These are phyloP conservation scores for Ganoderma meredithae DNA, from an alignment of 1,284 basidiomycete genomes.

Conservation along the genomic window DNA sequence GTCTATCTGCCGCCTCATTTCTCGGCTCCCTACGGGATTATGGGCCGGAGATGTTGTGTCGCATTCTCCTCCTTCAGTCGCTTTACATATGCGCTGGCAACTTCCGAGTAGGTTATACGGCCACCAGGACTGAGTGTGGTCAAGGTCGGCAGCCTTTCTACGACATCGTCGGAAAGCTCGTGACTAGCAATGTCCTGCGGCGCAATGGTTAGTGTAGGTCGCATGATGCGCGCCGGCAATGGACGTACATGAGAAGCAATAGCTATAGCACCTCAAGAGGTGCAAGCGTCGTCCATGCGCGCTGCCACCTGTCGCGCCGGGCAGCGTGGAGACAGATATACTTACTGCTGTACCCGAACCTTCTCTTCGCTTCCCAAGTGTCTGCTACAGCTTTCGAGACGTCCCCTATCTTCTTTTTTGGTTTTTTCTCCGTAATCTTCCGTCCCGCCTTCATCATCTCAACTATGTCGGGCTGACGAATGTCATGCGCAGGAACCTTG, in stretches of 20 bases:
- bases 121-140: constrained; percentile 88
- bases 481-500: constrained; percentile 47
- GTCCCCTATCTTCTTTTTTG: background rate
- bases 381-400: too few relatives aligned
- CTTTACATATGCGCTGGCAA: too few relatives aligned
- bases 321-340: too few relatives aligned
- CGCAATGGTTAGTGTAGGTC: background rate
- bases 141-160: constrained; percentile 88
- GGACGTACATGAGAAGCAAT: constrained; percentile 45
- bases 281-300: too few relatives aligned
- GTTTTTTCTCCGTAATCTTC: background rate
- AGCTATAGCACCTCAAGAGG: too few relatives aligned
- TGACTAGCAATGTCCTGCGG: constrained; percentile 90
- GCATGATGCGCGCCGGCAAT: background rate
- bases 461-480: background rate
- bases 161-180: constrained; percentile 91
- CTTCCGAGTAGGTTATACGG: constrained; percentile 93
- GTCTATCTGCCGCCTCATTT: too few relatives aligned
- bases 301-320: too few relatives aligned
- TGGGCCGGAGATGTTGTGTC: too few relatives aligned
- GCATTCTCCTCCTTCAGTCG: too few relatives aligned
- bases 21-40: too few relatives aligned
- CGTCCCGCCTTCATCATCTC: background rate
- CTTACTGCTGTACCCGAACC: background rate
- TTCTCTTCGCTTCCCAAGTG: background rate